Percentiles rank a stretch among this genome's conserved stretches.
Evolutionary conservation across 345 rosid species (phyloP).

Genomic region (Eucalyptus polybractea): DNA sequence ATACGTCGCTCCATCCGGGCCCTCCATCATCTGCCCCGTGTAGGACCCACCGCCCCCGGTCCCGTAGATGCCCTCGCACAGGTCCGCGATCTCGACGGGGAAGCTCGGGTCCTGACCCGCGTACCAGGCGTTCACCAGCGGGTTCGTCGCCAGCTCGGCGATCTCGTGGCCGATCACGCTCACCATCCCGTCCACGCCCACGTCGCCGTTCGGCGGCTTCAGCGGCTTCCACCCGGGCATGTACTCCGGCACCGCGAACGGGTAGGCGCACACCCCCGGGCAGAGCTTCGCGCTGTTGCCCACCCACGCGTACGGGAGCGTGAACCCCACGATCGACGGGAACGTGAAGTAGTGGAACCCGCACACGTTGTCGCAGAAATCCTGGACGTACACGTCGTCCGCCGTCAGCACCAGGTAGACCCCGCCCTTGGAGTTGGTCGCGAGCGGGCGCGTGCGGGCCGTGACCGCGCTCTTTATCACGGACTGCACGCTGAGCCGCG

Average conservation of each 20-base stretch:
- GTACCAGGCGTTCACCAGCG: constrained; percentile 93
- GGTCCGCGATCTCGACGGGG: constrained; percentile 91
- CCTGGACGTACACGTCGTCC: constrained; percentile 90
- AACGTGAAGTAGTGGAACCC: constrained; percentile 97
- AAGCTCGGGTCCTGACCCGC: constrained; percentile 84
- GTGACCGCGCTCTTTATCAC: constrained; percentile 77
- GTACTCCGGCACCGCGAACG: constrained; percentile 63
- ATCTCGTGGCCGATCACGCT: constrained; percentile 93
- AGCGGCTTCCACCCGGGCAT: constrained; percentile 59
- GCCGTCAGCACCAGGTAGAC: constrained; percentile 73
- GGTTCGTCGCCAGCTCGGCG: constrained; percentile 93
- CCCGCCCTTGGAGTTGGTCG: constrained; percentile 62
- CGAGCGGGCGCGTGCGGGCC: constrained; percentile 54
- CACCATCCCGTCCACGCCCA: constrained; percentile 92
- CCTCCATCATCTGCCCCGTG: constrained; percentile 76
- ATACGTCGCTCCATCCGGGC: constrained; percentile 61
- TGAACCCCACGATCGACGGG: constrained; percentile 90
- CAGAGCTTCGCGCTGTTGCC: constrained; percentile 86
- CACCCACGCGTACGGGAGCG: constrained; percentile 95
- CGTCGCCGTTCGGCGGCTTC: constrained; percentile 77
- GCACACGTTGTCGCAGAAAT: constrained; percentile 86
- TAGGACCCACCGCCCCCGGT: constrained; percentile 98
- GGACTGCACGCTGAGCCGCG: constrained; percentile 74
- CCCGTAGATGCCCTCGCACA: constrained; percentile 96
- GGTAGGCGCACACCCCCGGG: constrained; percentile 93